Evolutionary conservation across 2,329 filamentous ascomycete species (phyloP).

Genomic region (Phoma herbarum): DNA sequence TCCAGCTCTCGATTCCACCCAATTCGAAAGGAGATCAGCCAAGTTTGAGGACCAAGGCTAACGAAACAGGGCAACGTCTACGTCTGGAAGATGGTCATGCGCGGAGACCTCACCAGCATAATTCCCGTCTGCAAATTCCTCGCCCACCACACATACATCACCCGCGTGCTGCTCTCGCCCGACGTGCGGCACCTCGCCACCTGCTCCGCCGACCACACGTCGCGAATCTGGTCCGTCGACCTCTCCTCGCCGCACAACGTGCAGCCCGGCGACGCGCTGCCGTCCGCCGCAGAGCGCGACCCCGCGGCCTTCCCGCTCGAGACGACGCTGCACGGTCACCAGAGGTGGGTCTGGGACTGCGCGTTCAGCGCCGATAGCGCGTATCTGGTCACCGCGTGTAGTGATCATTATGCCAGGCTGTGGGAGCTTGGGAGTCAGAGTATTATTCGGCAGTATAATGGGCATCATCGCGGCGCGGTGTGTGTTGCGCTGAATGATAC

Average conservation of each 20-base stretch:
- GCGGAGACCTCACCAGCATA: conserved; percentile 81
- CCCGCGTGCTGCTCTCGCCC: conserved; percentile 86
- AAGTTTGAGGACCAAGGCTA: too few relatives aligned
- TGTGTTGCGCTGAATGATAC: conserved; percentile 90
- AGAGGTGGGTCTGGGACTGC: conserved; percentile 98
- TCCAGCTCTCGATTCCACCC: neutral
- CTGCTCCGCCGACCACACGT: conserved; percentile 91
- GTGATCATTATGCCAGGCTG: conserved; percentile 88
- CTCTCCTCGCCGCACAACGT: conserved; percentile 48
- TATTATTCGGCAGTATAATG: conserved; percentile 95
- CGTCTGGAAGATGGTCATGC: conserved; percentile 92
- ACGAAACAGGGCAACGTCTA: conserved; percentile 99
- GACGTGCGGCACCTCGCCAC: conserved; percentile 95
- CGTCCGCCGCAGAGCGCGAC: conserved; percentile 48
- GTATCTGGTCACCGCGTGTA: conserved; percentile 91
- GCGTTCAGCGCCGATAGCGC: conserved; percentile 93
- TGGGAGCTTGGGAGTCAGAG: conserved; percentile 89
- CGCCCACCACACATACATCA: conserved; percentile 92
- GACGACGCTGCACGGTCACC: conserved; percentile 86
- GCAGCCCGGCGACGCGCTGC: conserved; percentile 43
- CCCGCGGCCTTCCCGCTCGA: conserved; percentile 77
- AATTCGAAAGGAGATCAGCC: too few relatives aligned
- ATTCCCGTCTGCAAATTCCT: conserved; percentile 88
- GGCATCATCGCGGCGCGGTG: conserved; percentile 89
- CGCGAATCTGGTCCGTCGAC: conserved; percentile 96